phyloP scores from a whole-genome alignment of 2,329 filamentous ascomycete species.

The Hypoxylon sp. region DNA sequence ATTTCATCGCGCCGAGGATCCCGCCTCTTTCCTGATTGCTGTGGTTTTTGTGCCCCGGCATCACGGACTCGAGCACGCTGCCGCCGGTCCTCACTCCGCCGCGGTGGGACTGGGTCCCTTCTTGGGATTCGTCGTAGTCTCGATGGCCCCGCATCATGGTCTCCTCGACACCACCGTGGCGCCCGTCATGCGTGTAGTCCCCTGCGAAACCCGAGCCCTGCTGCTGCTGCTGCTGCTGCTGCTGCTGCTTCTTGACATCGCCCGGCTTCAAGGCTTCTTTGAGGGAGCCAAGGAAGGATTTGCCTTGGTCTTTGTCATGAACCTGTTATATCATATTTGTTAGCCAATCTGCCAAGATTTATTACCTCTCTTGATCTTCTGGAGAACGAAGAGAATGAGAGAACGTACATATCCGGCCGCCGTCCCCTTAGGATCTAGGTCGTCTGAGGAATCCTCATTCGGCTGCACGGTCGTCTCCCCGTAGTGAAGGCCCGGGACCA shows the following conservation, averaged over 20 bases:
- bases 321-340: constrained; percentile 3
- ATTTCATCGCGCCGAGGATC: constrained; percentile 27
- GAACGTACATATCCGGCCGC: constrained; percentile 40
- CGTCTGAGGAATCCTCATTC: constrained; percentile 33
- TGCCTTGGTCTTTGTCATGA: constrained; percentile 24
- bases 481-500: constrained; percentile 24
- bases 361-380: background rate
- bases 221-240: constrained; percentile 19
- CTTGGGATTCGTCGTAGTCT: constrained; percentile 35
- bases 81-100: constrained; percentile 17
- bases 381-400: background rate
- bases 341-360: constrained; percentile 1
- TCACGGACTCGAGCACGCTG: constrained; percentile 26
- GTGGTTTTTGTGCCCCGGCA: constrained; percentile 25
- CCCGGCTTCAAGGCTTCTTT: constrained; percentile 42
- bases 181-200: constrained; percentile 34
- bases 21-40: constrained; percentile 23
- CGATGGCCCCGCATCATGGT: constrained; percentile 33
- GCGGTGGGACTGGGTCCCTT: constrained; percentile 22
- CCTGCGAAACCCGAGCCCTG: constrained; percentile 14
- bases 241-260: constrained; percentile 32
- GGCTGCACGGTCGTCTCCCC: constrained; percentile 26
- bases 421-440: constrained; percentile 40
- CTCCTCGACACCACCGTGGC: constrained; percentile 40
- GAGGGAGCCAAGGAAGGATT: constrained; percentile 34